A percentile compares a stretch with the other conserved stretches of the same genome.
These are phyloP conservation scores for Cyclotella distinguenda DNA, from an alignment of 108 stramenopile species.

Conservation along the genomic window DNA sequence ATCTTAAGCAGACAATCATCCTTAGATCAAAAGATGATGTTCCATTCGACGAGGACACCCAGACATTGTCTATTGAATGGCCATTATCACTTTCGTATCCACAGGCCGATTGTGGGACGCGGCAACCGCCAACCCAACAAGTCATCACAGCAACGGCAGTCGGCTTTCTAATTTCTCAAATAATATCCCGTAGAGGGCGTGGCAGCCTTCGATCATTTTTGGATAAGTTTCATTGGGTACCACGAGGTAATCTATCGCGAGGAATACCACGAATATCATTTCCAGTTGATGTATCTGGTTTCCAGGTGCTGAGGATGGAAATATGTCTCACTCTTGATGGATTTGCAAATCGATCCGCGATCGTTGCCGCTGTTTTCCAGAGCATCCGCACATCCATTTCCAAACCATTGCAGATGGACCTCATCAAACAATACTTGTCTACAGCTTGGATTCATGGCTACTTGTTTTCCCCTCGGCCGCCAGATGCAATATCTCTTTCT, in stretches of 20 bases:
- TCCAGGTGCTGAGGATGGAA: conserved; percentile 73
- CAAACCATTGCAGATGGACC: conserved; percentile 43
- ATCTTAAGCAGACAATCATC: conserved; percentile 46
- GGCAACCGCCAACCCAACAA: conserved; percentile 18
- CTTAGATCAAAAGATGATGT: conserved; percentile 49
- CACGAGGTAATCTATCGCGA: conserved; percentile 36
- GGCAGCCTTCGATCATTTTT: conserved; percentile 68
- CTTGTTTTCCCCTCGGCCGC: conserved; percentile 61
- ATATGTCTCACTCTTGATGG: conserved; percentile 64
- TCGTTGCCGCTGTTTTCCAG: conserved; percentile 69
- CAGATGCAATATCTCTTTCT: conserved; percentile 80
- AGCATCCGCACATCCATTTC: conserved; percentile 41
- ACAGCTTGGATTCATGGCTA: conserved; percentile 70
- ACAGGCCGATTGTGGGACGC: neutral
- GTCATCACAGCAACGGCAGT: conserved; percentile 61
- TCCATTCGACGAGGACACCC: conserved; percentile 47
- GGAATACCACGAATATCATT: conserved; percentile 70
- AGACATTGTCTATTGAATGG: conserved; percentile 70
- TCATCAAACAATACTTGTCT: conserved; percentile 62
- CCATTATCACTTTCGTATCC: conserved; percentile 56
- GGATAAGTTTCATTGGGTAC: conserved; percentile 62
- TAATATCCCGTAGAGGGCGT: conserved; percentile 69
- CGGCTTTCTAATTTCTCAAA: conserved; percentile 69
- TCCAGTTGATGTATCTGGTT: conserved; percentile 73
- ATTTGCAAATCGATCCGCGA: conserved; percentile 68